Percentiles rank a stretch among this genome's conserved stretches.
Conservation (phyloP, 805 yeast species). For the Candida insectalens region DNA sequence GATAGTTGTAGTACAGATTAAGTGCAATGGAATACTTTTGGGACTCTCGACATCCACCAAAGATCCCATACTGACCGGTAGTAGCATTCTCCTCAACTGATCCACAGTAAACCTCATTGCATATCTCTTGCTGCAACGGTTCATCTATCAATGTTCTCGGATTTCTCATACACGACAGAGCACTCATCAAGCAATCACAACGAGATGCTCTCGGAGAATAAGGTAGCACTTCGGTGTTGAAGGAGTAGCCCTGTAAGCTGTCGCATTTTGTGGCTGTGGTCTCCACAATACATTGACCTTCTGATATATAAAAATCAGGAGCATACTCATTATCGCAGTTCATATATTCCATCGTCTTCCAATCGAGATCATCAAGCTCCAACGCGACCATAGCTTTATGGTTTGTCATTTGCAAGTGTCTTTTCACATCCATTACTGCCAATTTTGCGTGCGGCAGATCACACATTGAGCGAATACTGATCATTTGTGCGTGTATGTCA, state of each 20-base stretch:
- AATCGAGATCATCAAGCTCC: conserved; percentile 1
- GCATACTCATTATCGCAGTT: conserved; percentile 7
- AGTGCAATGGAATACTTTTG: conserved; percentile 33
- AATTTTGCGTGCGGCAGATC: conserved; percentile 79
- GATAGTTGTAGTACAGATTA: conserved; percentile 24
- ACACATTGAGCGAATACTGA: too few relatives aligned
- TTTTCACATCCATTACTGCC: conserved; percentile 75
- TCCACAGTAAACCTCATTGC: conserved; percentile 30
- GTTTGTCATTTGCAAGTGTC: conserved; percentile 39
- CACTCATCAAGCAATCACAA: conserved; percentile 35
- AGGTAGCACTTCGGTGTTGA: conserved; percentile 25
- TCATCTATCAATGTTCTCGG: conserved; percentile 13
- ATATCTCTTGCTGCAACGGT: conserved; percentile 16
- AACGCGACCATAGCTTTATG: conserved; percentile 30
- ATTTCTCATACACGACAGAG: conserved; percentile 28
- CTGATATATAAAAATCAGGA: conserved; percentile 10
- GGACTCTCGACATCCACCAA: conserved; percentile 28
- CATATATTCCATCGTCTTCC: conserved; percentile 6
- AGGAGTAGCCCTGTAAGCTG: conserved; percentile 8
- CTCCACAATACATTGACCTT: conserved; percentile 4
- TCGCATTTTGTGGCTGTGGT: background rate
- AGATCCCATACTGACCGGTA: conserved; percentile 31
- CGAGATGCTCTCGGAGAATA: conserved; percentile 30
- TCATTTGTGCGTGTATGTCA: too few relatives aligned
- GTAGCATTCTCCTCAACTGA: conserved; percentile 26